phyloP scores from a whole-genome alignment of 331 rosid species.

The Dryas integrifolia region DNA sequence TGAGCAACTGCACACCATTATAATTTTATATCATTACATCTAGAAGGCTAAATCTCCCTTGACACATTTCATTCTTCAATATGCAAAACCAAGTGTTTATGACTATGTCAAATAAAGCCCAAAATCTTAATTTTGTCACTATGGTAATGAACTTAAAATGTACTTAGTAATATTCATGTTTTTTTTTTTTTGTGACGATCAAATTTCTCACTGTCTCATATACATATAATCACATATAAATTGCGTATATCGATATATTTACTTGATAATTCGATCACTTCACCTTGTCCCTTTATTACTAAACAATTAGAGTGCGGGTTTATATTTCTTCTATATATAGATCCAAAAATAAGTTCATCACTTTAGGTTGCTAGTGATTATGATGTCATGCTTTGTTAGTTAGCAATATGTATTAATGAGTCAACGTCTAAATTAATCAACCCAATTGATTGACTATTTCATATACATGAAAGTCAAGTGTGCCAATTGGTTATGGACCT shows the following conservation, averaged over 20 bases:
- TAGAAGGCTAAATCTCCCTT: background rate
- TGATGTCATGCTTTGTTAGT: constrained; percentile 16
- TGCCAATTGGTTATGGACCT: background rate
- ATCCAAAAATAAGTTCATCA: background rate
- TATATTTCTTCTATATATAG: no score
- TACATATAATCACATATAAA: no score
- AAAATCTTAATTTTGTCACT: background rate
- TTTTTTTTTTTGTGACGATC: no score
- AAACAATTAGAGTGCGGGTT: no score
- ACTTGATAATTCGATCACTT: no score
- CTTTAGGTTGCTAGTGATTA: background rate
- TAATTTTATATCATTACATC: background rate
- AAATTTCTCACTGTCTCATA: no score
- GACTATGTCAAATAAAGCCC: background rate
- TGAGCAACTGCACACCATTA: background rate
- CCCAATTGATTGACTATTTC: constrained; percentile 13
- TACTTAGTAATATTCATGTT: background rate
- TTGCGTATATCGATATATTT: no score
- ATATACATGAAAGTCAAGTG: background rate
- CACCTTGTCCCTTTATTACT: no score
- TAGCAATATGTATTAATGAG: background rate
- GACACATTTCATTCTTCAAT: background rate
- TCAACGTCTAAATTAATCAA: constrained; percentile 31
- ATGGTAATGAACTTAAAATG: background rate
- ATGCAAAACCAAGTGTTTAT: background rate